Evolutionary conservation across 2,329 filamentous ascomycete genomes (phyloP).

Genomic region (Colletotrichum limetticola): DNA sequence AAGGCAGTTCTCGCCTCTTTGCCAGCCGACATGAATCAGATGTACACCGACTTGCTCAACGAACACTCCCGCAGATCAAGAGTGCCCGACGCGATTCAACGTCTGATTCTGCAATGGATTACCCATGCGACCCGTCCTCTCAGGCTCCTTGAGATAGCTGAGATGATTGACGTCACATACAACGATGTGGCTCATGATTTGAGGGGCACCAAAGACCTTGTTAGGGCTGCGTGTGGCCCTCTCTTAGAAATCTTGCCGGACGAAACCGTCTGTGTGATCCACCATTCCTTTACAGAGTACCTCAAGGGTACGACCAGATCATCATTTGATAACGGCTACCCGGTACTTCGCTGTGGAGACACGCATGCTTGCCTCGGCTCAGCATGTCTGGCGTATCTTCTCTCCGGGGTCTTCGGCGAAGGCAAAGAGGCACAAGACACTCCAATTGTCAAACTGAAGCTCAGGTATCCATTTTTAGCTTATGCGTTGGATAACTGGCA

Average conservation of each 20-base stretch:
- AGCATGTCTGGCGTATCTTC: constrained; percentile 37
- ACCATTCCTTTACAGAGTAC: constrained; percentile 62
- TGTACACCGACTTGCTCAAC: constrained; percentile 53
- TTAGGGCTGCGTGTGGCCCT: constrained; percentile 52
- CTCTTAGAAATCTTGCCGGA: constrained; percentile 57
- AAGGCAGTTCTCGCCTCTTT: constrained; percentile 43
- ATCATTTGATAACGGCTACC: constrained; percentile 30
- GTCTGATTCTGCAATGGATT: constrained; percentile 51
- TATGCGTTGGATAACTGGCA: constrained; percentile 46
- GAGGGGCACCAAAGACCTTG: constrained; percentile 48
- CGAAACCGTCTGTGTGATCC: constrained; percentile 55
- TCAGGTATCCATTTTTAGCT: constrained; percentile 41
- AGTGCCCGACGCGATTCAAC: constrained; percentile 46
- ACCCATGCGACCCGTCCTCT: constrained; percentile 54
- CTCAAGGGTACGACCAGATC: constrained; percentile 42
- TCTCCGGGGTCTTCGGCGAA: constrained; percentile 33
- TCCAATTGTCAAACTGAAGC: background rate
- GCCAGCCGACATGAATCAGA: constrained; percentile 48
- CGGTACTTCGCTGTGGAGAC: constrained; percentile 32
- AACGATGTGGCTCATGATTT: constrained; percentile 30
- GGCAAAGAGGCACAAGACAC: background rate
- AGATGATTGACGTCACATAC: constrained; percentile 40
- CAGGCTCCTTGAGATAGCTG: constrained; percentile 53
- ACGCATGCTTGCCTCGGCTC: constrained; percentile 39
- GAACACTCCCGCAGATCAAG: constrained; percentile 49